Conservation (phyloP, 208 protist genomes). For the Wallacemonas sp. region DNA sequence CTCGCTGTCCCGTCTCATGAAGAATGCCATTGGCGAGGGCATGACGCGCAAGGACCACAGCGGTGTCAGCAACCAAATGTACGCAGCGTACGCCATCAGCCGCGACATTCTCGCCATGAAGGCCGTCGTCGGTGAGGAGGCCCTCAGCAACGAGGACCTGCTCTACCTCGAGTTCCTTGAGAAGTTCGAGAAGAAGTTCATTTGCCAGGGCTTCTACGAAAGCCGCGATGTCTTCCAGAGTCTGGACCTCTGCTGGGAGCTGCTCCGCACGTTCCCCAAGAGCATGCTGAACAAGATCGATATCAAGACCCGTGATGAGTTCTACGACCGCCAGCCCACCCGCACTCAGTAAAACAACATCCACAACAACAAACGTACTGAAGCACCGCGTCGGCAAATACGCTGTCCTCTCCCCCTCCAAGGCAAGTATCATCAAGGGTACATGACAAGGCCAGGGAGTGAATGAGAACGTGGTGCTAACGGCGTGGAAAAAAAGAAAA, state of each 20-base stretch:
- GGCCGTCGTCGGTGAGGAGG: constrained; percentile 99
- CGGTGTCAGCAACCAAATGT: constrained; percentile 99
- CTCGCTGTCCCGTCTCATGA: constrained; percentile 99
- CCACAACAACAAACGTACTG: neutral
- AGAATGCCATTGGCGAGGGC: constrained; percentile 99
- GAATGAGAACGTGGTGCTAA: neutral
- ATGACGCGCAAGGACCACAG: constrained; percentile 99
- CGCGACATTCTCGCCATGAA: constrained; percentile 99
- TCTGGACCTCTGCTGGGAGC: constrained; percentile 98
- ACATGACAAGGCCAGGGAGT: no score
- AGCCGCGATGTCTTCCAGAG: constrained; percentile 98
- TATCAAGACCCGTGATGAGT: constrained; percentile 94
- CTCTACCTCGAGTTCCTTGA: constrained; percentile 99
- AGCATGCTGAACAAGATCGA: constrained; percentile 98
- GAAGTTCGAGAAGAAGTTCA: constrained; percentile 99
- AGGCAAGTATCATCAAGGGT: no score
- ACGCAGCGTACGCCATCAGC: constrained; percentile 99
- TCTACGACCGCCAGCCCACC: constrained; percentile 86
- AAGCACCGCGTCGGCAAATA: neutral
- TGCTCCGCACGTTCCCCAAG: constrained; percentile 98
- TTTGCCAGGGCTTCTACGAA: constrained; percentile 98
- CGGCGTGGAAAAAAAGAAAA: constrained; percentile 12
- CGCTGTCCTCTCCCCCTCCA: no score
- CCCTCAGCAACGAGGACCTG: constrained; percentile 98
- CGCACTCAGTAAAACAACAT: constrained; percentile 24